These are phyloP conservation scores for Crataegus laevigata DNA, from an alignment of 306 rosid genomes.

Conservation along the genomic window DNA sequence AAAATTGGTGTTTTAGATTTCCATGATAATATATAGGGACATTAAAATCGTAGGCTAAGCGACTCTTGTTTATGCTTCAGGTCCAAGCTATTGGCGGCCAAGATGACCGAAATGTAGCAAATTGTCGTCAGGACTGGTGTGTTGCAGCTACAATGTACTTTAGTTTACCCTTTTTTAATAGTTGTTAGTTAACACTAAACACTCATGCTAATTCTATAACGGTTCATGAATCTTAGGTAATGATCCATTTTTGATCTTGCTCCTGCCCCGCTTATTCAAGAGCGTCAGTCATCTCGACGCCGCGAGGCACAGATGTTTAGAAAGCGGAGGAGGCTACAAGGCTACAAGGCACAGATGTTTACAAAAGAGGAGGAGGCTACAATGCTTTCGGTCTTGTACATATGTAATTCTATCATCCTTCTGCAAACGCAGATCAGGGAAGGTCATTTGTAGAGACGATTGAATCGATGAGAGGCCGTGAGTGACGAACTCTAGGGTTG, in stretches of 20 bases:
- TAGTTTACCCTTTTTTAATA: not conserved
- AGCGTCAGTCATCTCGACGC: constrained; percentile 3
- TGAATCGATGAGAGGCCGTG: constrained; percentile 26
- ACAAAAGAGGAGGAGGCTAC: not conserved
- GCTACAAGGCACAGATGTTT: constrained; percentile 27
- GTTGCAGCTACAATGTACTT: not conserved
- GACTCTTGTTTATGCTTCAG: constrained; percentile 37
- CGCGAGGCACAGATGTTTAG: constrained; percentile 17
- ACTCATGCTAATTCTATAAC: constrained; percentile 3
- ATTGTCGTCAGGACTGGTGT: constrained; percentile 29
- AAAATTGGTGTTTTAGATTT: not conserved
- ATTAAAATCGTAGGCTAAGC: not conserved
- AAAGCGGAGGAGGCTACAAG: not conserved
- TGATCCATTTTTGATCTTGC: constrained; percentile 41
- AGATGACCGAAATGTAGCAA: constrained; percentile 36
- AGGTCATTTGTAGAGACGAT: constrained; percentile 56
- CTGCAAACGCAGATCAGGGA: constrained; percentile 58
- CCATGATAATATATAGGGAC: not conserved
- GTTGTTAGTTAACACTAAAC: not conserved
- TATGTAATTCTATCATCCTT: constrained; percentile 50
- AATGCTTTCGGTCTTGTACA: constrained; percentile 51
- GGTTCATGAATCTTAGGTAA: constrained; percentile 29
- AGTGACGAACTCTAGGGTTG: constrained; percentile 46
- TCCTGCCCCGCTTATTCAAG: constrained; percentile 27
- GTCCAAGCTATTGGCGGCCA: constrained; percentile 79